Conservation (phyloP, 257 asterid species). For the Solanum bukasovii region DNA sequence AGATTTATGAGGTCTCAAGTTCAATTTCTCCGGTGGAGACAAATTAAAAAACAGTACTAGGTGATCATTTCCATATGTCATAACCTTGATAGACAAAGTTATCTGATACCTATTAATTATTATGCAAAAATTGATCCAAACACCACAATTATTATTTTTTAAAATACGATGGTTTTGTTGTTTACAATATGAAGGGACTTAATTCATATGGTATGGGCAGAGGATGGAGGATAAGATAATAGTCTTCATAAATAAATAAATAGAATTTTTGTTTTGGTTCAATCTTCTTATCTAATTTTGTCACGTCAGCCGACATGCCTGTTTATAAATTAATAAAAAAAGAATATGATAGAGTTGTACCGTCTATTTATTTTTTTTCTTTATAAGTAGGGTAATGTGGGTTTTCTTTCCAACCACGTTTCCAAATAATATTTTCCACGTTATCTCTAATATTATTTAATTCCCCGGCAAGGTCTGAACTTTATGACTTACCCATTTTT, state of each 20-base stretch:
- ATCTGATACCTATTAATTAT: no score
- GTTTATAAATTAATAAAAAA: not conserved
- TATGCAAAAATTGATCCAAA: rapidly evolving
- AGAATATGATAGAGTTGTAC: not conserved
- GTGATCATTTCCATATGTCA: not conserved
- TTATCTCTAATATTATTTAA: not conserved
- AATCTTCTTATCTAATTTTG: not conserved
- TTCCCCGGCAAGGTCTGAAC: not conserved
- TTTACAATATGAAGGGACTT: not conserved
- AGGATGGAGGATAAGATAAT: not conserved
- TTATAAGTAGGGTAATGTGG: not conserved
- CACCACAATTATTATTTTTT: no score
- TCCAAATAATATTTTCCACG: constrained; percentile 19
- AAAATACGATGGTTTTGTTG: not conserved
- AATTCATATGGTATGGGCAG: not conserved
- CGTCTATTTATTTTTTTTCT: not conserved
- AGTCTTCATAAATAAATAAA: not conserved
- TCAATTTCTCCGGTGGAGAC: no score
- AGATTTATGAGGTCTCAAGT: no score
- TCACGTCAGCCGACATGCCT: not conserved
- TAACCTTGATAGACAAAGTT: no score
- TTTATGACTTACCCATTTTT: not conserved
- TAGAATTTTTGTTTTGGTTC: not conserved
- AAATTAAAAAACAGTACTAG: no score
- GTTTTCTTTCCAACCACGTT: not conserved